phyloP scores from a whole-genome alignment of 2,329 filamentous ascomycete genomes.

The Trichoderma semiorbis region DNA sequence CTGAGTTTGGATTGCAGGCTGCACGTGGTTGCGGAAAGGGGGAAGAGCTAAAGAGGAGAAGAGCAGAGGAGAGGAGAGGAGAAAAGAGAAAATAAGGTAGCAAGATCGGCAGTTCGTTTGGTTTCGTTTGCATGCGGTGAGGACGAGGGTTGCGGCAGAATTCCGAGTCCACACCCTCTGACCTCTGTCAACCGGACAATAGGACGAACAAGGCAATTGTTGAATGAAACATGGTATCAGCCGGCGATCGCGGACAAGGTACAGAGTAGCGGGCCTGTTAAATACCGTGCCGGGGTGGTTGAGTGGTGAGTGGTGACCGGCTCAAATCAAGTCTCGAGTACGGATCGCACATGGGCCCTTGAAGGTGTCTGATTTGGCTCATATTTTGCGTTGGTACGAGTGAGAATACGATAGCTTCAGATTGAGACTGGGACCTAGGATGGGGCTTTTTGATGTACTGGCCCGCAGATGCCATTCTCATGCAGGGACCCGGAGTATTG shows the following conservation, averaged over 20 bases:
- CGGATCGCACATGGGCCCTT: neutral
- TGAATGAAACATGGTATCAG: neutral
- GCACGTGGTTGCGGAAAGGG: neutral
- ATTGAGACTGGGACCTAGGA: neutral
- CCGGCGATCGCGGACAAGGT: neutral
- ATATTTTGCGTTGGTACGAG: neutral
- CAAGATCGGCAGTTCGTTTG: neutral
- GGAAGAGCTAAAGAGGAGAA: neutral
- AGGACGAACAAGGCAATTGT: neutral
- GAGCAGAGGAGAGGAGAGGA: neutral
- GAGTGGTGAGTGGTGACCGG: neutral
- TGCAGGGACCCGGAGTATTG: neutral
- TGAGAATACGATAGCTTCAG: neutral
- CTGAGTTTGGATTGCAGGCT: neutral
- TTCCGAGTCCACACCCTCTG: neutral
- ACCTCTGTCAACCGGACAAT: neutral
- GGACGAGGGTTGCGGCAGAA: conserved; percentile 1
- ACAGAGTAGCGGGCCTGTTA: neutral
- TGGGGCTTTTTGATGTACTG: neutral
- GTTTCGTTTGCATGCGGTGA: conserved; percentile 10
- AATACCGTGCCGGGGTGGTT: neutral
- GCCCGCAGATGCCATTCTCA: neutral
- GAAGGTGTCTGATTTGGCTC: neutral
- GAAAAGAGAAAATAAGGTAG: neutral
- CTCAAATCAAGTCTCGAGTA: neutral